Evolutionary conservation across 73 alveolate species (phyloP), one percentile per base, ranked within the genome.

Genomic region (Paramecium tetraurelia): DNA sequence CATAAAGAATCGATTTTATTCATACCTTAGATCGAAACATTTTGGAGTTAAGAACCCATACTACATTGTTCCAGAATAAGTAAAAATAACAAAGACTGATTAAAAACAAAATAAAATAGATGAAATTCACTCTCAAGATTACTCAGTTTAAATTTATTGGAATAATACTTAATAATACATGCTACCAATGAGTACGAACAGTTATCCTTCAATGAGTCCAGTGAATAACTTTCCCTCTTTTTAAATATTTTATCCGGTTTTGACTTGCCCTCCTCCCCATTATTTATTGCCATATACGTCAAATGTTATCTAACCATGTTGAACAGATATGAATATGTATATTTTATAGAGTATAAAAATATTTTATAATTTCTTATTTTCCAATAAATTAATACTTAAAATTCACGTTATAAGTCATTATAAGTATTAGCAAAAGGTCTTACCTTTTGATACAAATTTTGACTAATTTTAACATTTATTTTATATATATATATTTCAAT

Each of bases 1-100:
- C 29, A 97, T 98, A 16, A 98, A 98, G 84, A 98, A 98, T 77
- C 96, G 97, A 76, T 98, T 97, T 92, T 93, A 93, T 50, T 80
- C 94, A n/a, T 89, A 59, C n/a, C 46, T 92, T 8, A 33, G 95
- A 33, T 83, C 40, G 35, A 85, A 75, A 16, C 46, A 89, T 27
- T 58, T 59, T 41, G 77, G 57, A 24, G 77, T 80, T 2, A 80
- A 80, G 72, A 80, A 80, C 24, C 90, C 90, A 1, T 80, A 80
- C 9, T 80, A 80, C 14, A 46, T 80, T 31, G 48, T 80, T 24
- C 90, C 90, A 31, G 76, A 80, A 80, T 53, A 53, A 18, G 69
- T 18, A 18, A 53, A 18, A 2, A 4, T 4, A 53, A 18, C 11
- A 53, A 18, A 53, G 14, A 18, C 1, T 1, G 31, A 53, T 48